Evolutionary conservation across 345 rosid genomes (phyloP).

Genomic region (Populus ilicifolia): DNA sequence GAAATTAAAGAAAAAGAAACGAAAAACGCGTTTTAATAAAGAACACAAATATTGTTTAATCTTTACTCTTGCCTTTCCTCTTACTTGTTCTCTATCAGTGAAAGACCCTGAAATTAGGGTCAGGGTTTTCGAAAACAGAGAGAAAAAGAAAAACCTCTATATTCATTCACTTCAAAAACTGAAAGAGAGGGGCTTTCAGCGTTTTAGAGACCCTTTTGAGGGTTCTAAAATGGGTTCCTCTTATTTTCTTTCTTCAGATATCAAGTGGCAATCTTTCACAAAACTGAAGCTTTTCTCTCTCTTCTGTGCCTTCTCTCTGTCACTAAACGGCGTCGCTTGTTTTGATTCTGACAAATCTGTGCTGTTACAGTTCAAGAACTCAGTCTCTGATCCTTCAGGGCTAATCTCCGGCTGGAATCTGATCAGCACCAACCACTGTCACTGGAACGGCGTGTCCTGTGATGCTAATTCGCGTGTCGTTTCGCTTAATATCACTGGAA

Average conservation of each 20-base stretch:
- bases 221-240: slow-evolving; percentile 45
- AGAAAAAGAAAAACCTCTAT: background rate
- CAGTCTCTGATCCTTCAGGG: slow-evolving; percentile 59
- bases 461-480: slow-evolving; percentile 54
- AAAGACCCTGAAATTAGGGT: slow-evolving; percentile 31
- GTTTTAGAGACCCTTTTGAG: slow-evolving; percentile 24
- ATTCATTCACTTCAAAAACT: slow-evolving; percentile 4
- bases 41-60: slow-evolving; percentile 29
- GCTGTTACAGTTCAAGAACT: slow-evolving; percentile 63
- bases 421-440: slow-evolving; percentile 44
- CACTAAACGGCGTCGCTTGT: slow-evolving; percentile 20
- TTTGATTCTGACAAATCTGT: slow-evolving; percentile 58
- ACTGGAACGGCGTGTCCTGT: slow-evolving; percentile 70
- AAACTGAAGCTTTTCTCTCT: slow-evolving; percentile 26
- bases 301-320: slow-evolving; percentile 18
- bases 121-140: slow-evolving; percentile 8
- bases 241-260: slow-evolving; percentile 34
- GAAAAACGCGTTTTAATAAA: slow-evolving; percentile 57
- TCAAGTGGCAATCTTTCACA: slow-evolving; percentile 46
- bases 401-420: slow-evolving; percentile 58
- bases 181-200: slow-evolving; percentile 10
- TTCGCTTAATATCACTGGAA: slow-evolving; percentile 69
- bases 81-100: slow-evolving; percentile 1
- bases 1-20: slow-evolving; percentile 5
- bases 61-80: background rate